A percentile compares a stretch with the other conserved stretches of the same genome.
Evolutionary conservation across 129 eudicot genomes (phyloP).

Genomic region (Lactuca sativa): DNA sequence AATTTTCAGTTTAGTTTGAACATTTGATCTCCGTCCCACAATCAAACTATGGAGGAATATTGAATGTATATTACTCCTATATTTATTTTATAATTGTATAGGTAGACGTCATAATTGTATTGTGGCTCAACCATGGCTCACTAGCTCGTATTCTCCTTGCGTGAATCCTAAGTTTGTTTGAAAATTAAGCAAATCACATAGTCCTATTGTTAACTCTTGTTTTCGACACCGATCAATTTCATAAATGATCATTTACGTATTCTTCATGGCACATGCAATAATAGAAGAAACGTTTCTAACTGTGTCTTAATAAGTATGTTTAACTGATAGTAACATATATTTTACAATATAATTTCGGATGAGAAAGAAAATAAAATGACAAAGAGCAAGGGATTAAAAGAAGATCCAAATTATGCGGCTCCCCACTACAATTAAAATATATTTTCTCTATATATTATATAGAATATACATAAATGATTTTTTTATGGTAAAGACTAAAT

Average conservation of each 20-base stretch:
- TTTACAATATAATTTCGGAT: neutral
- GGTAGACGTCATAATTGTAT: no score
- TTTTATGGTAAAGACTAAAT: neutral
- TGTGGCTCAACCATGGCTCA: no score
- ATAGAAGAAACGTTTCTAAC: constrained; percentile 1
- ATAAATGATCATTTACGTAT: neutral
- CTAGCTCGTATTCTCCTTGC: no score
- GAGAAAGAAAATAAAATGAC: constrained; percentile 31
- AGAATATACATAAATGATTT: neutral
- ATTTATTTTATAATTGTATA: no score
- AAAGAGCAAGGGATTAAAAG: constrained; percentile 23
- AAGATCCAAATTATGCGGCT: constrained; percentile 44
- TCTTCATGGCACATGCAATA: neutral
- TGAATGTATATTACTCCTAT: no score
- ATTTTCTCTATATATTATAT: neutral
- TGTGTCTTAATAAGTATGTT: neutral
- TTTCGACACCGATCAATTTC: neutral
- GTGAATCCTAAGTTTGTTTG: no score
- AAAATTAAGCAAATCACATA: no score
- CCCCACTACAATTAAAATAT: constrained; percentile 2
- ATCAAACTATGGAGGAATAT: no score
- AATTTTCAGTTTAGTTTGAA: no score
- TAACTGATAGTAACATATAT: neutral
- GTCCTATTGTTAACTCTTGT: no score
- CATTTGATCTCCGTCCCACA: no score